phyloP scores from a whole-genome alignment of 2,329 filamentous ascomycete species.

The Pseudogymnoascus sp. region DNA sequence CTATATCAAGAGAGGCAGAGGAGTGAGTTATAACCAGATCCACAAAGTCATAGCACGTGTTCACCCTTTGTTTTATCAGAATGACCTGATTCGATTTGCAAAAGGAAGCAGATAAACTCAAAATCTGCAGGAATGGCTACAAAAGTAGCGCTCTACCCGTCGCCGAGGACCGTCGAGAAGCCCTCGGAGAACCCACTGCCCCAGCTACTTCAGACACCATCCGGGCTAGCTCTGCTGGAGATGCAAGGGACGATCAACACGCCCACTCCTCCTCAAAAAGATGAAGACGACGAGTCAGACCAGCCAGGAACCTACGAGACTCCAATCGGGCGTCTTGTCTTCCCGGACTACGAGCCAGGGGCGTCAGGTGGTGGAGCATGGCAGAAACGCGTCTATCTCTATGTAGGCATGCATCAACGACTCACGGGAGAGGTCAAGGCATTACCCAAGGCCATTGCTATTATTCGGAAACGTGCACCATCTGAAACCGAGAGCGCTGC shows the following conservation, averaged over 20 bases:
- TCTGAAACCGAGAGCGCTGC: conserved; percentile 9
- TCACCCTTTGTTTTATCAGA: background rate
- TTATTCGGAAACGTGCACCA: conserved; percentile 54
- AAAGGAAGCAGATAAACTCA: background rate
- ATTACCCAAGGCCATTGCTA: conserved; percentile 65
- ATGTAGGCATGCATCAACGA: conserved; percentile 80
- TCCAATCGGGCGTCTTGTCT: conserved; percentile 64
- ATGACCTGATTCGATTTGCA: background rate
- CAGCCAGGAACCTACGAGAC: conserved; percentile 33
- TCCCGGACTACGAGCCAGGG: conserved; percentile 63
- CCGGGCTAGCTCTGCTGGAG: conserved; percentile 82
- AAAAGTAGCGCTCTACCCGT: background rate
- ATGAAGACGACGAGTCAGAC: conserved; percentile 29
- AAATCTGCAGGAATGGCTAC: conserved; percentile 1
- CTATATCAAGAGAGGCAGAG: background rate
- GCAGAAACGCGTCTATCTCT: conserved; percentile 87
- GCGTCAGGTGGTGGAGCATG: conserved; percentile 54
- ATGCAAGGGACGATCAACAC: conserved; percentile 87
- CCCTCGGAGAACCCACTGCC: conserved; percentile 52
- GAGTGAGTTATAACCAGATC: background rate
- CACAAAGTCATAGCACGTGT: background rate
- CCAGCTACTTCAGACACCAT: conserved; percentile 76
- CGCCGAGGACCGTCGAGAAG: background rate
- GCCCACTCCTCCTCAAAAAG: conserved; percentile 35
- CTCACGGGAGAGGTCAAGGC: conserved; percentile 88